Conservation (phyloP, 2,329 filamentous ascomycete species). For the Epichloe uncinata region DNA sequence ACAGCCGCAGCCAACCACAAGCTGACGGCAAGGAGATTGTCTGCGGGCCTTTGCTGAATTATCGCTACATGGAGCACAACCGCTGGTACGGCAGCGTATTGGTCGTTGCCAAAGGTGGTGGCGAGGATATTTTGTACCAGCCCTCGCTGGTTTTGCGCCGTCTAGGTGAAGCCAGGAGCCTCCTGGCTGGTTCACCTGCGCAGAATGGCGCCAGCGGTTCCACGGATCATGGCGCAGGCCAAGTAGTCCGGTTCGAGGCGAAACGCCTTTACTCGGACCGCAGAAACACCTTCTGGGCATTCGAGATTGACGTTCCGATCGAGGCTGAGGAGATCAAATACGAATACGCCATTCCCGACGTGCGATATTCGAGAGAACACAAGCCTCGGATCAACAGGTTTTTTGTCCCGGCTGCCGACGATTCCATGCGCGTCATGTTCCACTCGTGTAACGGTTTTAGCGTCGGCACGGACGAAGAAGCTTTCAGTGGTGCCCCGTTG, state of each 20-base stretch:
- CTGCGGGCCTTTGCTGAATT: conserved; percentile 65
- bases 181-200: conserved; percentile 11
- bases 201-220: conserved; percentile 17
- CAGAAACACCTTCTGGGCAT: conserved; percentile 82
- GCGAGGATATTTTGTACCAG: conserved; percentile 38
- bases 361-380: conserved; percentile 45
- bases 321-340: conserved; percentile 56
- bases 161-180: conserved; percentile 16
- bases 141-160: conserved; percentile 46
- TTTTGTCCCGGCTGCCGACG: conserved; percentile 73
- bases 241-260: conserved; percentile 27
- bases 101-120: conserved; percentile 64
- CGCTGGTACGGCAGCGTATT: conserved; percentile 78
- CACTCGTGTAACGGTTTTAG: conserved; percentile 97
- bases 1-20: conserved; percentile 10
- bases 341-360: conserved; percentile 59
- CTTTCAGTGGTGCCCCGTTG: conserved; percentile 79
- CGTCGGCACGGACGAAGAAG: conserved; percentile 69
- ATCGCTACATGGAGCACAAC: conserved; percentile 57
- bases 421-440: conserved; percentile 98
- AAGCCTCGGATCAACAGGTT: conserved; percentile 55
- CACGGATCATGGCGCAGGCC: conserved; percentile 14
- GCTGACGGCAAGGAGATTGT: conserved; percentile 46
- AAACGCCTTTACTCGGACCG: conserved; percentile 51
- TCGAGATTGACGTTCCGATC: conserved; percentile 69